Conservation (phyloP, 1,284 basidiomycete genomes). For the Cryptococcus wingfieldii region DNA sequence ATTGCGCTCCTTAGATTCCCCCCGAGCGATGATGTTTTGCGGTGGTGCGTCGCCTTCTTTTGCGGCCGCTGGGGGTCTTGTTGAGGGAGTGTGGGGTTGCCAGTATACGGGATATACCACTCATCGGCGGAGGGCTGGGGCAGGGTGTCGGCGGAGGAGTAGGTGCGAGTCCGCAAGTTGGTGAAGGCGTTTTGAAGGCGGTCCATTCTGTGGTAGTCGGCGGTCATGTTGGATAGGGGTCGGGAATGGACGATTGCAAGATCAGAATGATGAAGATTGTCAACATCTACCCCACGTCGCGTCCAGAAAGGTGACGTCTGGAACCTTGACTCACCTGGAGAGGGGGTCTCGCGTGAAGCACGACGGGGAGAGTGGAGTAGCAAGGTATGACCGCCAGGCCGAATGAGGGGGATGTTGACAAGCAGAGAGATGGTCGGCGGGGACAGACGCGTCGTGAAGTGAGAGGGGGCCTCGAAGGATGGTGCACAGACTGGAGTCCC, state of each 20-base stretch:
- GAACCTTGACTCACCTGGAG: no score
- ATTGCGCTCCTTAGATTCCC: slow-evolving; percentile 14
- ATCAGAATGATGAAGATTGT: no score
- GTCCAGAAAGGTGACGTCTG: no score
- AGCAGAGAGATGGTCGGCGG: no score
- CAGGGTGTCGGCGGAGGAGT: neutral
- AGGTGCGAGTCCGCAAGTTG: neutral
- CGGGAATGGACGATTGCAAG: neutral
- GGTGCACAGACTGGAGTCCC: no score
- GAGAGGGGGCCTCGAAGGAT: no score
- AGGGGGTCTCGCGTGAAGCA: no score
- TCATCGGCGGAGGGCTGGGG: slow-evolving; percentile 15
- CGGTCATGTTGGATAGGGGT: neutral
- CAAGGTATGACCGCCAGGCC: no score
- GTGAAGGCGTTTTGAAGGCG: neutral
- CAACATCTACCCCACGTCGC: no score
- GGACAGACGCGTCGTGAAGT: no score
- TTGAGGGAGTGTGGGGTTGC: neutral
- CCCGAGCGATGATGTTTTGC: slow-evolving; percentile 3
- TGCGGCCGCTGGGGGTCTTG: neutral
- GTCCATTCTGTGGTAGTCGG: slow-evolving; percentile 1
- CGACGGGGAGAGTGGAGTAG: no score
- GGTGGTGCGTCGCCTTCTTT: slow-evolving; percentile 13
- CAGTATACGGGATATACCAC: slow-evolving; percentile 31
- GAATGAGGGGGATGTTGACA: no score